phyloP scores from a whole-genome alignment of 2,329 filamentous ascomycete species.

The Pseudonectria foliicola region DNA sequence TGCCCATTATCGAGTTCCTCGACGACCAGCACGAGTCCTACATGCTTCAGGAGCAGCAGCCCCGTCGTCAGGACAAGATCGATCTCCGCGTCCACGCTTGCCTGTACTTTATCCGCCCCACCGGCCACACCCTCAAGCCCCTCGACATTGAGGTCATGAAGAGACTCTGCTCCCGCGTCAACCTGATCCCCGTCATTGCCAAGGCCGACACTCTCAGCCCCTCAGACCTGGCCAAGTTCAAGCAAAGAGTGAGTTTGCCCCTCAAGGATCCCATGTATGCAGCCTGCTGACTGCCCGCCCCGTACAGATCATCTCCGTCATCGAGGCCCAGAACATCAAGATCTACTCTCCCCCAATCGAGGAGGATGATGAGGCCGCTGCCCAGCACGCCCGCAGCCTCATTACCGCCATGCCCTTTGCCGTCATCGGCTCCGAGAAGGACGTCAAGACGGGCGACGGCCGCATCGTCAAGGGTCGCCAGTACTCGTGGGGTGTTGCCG shows the following conservation, averaged over 20 bases:
- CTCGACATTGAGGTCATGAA: slow-evolving; percentile 99
- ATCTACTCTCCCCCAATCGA: slow-evolving; percentile 97
- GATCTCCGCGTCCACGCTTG: slow-evolving; percentile 98
- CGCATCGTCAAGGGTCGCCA: slow-evolving; percentile 98
- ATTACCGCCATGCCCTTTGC: slow-evolving; percentile 98
- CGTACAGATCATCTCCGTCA: slow-evolving; percentile 80
- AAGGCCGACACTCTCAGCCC: slow-evolving; percentile 98
- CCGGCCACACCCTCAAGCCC: slow-evolving; percentile 96
- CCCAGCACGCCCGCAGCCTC: slow-evolving; percentile 86
- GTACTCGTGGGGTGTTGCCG: slow-evolving; percentile 98
- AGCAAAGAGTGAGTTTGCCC: slow-evolving; percentile 67
- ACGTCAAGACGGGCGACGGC: slow-evolving; percentile 91
- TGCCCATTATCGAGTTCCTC: slow-evolving; percentile 99
- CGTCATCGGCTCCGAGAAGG: slow-evolving; percentile 98
- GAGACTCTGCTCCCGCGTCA: slow-evolving; percentile 94
- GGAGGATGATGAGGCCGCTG: slow-evolving; percentile 95
- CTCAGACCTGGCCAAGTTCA: slow-evolving; percentile 84
- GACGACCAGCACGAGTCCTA: slow-evolving; percentile 99
- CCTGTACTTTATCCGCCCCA: slow-evolving; percentile 98
- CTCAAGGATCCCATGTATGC: neutral
- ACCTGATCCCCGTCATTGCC: slow-evolving; percentile 95
- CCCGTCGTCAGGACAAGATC: slow-evolving; percentile 96
- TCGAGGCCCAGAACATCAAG: slow-evolving; percentile 98
- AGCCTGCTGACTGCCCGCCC: neutral
- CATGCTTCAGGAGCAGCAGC: slow-evolving; percentile 99